Evolutionary conservation across 164 flowering plant species (phyloP), one percentile per base, ranked within the genome.

Genomic region (Magnolia officinalis): DNA sequence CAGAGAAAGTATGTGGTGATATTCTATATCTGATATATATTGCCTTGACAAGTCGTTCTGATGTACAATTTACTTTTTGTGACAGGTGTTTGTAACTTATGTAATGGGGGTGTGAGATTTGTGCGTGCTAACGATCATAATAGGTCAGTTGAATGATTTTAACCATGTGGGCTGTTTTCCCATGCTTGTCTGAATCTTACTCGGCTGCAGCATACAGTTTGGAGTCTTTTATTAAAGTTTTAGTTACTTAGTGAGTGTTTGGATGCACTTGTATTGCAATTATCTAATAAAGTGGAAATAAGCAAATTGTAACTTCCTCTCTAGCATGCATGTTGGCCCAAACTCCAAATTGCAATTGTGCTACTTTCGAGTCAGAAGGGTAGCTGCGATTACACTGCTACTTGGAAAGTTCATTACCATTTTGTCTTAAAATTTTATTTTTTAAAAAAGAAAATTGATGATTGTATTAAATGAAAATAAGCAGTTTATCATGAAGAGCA

Each of bases 101-200:
- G 97, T 74, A 95, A 92, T 84, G 98, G 97, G 24, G 97, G 97
- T 10, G 97, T 95, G 58, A 92, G 75, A 81, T 89, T 95, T 75
- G 98, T 93, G 20, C 90, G 97, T 1, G 85, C 85, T 49, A 87
- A 90, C 74, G 97, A 93, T 73, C 82, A 80, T 8, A 77, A 82
- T 26, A 84, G 90, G 92, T 89, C 51, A 70, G 83, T 81, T 13
- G 70, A 70, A 55, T 7, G 19, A 4, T 37, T 20, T 58, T 26
- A 31, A 76, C n/a, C 23, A 55, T 55, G 55, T 19, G 61, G 16
- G 18, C 61, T 55, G 2, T 51, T 10, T 20, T 55, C 2, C 51
- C 14, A 59, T 58, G 26, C 8, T 20, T 9, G 19, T 20, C 13
- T 67, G 72, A 29, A 23, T 67, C 6, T 24, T 51, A 6, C 14